A percentile compares a stretch with the other conserved stretches of the same genome.
Conservation (phyloP, 306 rosid genomes). For the Cicer chorassanicum region DNA sequence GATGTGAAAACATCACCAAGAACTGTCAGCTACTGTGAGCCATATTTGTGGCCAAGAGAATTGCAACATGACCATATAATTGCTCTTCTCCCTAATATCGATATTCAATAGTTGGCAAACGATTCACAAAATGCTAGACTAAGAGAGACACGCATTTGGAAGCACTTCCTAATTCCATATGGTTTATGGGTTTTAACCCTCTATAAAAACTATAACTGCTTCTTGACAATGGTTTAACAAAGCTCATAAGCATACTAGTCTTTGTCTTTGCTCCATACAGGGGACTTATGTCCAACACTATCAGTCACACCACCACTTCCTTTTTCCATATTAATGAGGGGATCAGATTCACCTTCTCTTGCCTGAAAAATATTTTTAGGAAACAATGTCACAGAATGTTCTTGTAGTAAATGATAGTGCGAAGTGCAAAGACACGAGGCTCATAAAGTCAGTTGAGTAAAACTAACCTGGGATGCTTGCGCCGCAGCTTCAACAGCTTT, state of each 20-base stretch:
- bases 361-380: slow-evolving; percentile 57
- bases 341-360: slow-evolving; percentile 72
- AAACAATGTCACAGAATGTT: slow-evolving; percentile 24
- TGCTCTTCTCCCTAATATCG: slow-evolving; percentile 45
- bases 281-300: slow-evolving; percentile 48
- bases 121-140: slow-evolving; percentile 46
- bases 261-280: slow-evolving; percentile 69
- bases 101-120: slow-evolving; percentile 39
- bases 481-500: slow-evolving; percentile 65
- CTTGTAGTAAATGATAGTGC: slow-evolving; percentile 19
- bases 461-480: slow-evolving; percentile 66
- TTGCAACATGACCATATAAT: slow-evolving; percentile 39
- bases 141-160: slow-evolving; percentile 42
- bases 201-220: slow-evolving; percentile 45
- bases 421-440: slow-evolving; percentile 9
- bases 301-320: slow-evolving; percentile 58
- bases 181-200: slow-evolving; percentile 47
- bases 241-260: slow-evolving; percentile 60
- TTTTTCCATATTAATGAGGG: slow-evolving; percentile 64
- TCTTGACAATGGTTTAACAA: slow-evolving; percentile 34
- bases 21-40: slow-evolving; percentile 39
- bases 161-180: slow-evolving; percentile 50
- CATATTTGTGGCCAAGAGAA: slow-evolving; percentile 47
- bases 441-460: not conserved
- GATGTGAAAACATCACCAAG: slow-evolving; percentile 40